Evolutionary conservation across 169 alveolate genomes (phyloP), one percentile per base, ranked within the genome.

Genomic region (Cystoisospora suis): DNA sequence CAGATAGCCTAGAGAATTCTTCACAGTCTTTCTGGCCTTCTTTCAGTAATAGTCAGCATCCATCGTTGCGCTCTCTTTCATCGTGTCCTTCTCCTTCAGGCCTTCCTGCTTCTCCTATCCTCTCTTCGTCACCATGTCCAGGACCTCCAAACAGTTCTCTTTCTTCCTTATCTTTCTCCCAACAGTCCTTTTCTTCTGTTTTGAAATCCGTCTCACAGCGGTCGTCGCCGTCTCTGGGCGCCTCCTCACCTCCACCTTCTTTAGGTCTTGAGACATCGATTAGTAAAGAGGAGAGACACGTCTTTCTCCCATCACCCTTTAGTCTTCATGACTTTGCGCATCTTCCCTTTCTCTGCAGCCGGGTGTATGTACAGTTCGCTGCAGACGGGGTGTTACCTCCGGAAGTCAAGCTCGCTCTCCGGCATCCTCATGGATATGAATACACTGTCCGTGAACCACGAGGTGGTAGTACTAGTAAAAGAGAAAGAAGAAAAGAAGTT

Each of bases 381-480:
- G 65, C 85, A 36, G 58, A 86, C 34, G 46, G 42, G 9, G 85
- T 29, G 40, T 32, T 87, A 47, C 91, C 91, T 4, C 27, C 86
- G 32, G 87, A 87, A 38, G 91, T 87, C 34, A 17, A 87, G 17
- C 87, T 87, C 20, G 91, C 91, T 59, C 86, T 87, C 69, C 79
- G 80, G 34, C 72, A 87, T 65, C 91, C 91, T 0, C 91, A 87
- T 46, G 91, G 80, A 59, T 87, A 72, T 46, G 75, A 87, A 40
- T 40, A 46, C 29, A 70, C 46, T 75, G 29, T 0, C 58, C 1
- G 56, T n/a, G 56, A 75, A 75, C 59, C 9, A 65, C 3, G 15
- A 9, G 3, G 29, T 3, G 29, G n/a, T 27, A 58, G 12, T 9
- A 29, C 15, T 29, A 58, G 72, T 27, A 58, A 9, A 36, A 9